phyloP scores from a whole-genome alignment of 2,329 filamentous ascomycete genomes.

The Westerdykella aurantiaca region DNA sequence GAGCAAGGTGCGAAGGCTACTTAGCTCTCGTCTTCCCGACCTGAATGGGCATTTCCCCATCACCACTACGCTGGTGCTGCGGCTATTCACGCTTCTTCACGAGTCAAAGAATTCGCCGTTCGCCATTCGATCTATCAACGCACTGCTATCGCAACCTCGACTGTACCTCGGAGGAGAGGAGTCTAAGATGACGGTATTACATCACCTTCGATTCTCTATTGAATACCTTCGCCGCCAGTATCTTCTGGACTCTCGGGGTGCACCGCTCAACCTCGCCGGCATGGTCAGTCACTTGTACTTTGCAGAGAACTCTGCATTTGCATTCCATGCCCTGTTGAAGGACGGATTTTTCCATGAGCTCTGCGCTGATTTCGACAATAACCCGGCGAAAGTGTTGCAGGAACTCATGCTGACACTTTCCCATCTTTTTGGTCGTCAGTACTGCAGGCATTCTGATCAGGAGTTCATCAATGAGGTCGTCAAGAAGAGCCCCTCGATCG shows the following conservation, averaged over 20 bases:
- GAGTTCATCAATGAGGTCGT: conserved; percentile 47
- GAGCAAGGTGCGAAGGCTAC: conserved; percentile 59
- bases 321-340: conserved; percentile 68
- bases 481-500: conserved; percentile 56
- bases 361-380: conserved; percentile 52
- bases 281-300: conserved; percentile 69
- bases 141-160: conserved; percentile 63
- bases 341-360: conserved; percentile 64
- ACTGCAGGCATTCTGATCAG: conserved; percentile 43
- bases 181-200: conserved; percentile 62
- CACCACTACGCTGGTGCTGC: conserved; percentile 65
- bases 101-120: conserved; percentile 60
- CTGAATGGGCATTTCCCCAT: conserved; percentile 73
- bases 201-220: conserved; percentile 74
- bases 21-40: conserved; percentile 68
- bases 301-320: conserved; percentile 68
- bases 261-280: conserved; percentile 66
- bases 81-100: conserved; percentile 61
- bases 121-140: conserved; percentile 57
- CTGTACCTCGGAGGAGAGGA: conserved; percentile 65
- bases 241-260: conserved; percentile 56
- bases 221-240: conserved; percentile 68
- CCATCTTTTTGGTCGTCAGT: conserved; percentile 63
- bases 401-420: conserved; percentile 63
- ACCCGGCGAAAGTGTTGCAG: conserved; percentile 47